Conservation (phyloP, 164 flowering plant genomes). For the Sedum album region DNA sequence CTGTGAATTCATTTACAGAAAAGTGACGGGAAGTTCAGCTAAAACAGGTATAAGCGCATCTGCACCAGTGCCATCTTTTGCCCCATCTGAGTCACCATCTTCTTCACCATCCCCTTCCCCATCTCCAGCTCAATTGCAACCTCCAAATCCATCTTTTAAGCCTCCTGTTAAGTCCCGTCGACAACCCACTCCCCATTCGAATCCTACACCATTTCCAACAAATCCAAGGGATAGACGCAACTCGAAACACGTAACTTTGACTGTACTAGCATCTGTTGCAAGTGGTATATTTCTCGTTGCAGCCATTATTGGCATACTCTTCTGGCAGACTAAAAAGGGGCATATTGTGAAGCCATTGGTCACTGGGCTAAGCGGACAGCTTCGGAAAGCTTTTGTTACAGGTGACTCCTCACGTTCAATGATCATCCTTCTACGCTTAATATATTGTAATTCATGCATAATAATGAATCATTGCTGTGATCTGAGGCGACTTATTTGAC, state of each 20-base stretch:
- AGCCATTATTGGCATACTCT: constrained; percentile 20
- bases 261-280: constrained; percentile 30
- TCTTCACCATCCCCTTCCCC: constrained; percentile 19
- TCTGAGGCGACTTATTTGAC: no score
- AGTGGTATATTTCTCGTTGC: constrained; percentile 25
- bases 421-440: neutral
- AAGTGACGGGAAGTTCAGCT: neutral
- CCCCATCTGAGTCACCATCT: constrained; percentile 11
- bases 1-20: neutral
- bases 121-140: neutral
- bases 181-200: constrained; percentile 7
- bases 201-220: constrained; percentile 7
- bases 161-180: neutral
- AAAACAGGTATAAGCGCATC: neutral
- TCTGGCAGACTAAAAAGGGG: constrained; percentile 37
- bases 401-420: constrained; percentile 33
- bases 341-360: constrained; percentile 71
- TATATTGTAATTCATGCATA: neutral
- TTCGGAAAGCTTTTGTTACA: constrained; percentile 75
- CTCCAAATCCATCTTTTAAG: constrained; percentile 10
- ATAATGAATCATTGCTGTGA: no score
- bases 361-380: constrained; percentile 88
- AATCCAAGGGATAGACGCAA: neutral
- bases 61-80: constrained; percentile 1
- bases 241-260: constrained; percentile 11